Conservation (phyloP, 2,329 filamentous ascomycete genomes). For the Venturia nashicola region DNA sequence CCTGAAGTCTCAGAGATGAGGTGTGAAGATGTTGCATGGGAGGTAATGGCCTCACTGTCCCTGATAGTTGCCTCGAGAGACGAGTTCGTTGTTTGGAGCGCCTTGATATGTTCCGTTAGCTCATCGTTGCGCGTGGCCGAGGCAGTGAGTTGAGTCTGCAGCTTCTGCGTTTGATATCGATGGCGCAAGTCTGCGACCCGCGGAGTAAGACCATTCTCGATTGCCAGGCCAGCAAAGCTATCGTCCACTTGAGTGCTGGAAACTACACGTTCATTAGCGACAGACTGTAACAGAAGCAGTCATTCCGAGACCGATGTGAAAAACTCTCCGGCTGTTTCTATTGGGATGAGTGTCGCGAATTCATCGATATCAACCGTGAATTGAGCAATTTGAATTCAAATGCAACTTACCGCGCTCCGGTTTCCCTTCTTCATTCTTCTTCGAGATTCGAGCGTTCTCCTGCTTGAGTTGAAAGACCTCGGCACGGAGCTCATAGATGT, state of each 20-base stretch:
- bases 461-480: neutral
- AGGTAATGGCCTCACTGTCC: neutral
- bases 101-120: neutral
- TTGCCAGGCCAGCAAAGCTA: neutral
- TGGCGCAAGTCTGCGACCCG: neutral
- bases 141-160: neutral
- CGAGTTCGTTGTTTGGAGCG: neutral
- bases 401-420: neutral
- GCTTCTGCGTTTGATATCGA: neutral
- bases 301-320: neutral
- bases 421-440: neutral
- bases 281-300: neutral
- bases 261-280: neutral
- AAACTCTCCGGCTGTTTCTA: neutral
- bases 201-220: neutral
- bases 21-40: neutral
- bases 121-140: neutral
- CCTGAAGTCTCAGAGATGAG: neutral
- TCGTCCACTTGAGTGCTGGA: neutral
- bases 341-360: neutral
- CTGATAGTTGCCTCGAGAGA: neutral
- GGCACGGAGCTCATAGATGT: neutral
- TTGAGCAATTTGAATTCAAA: neutral
- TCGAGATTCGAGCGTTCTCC: neutral
- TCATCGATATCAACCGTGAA: neutral